A percentile compares a stretch with the other conserved stretches of the same genome.
Conservation (phyloP, 306 rosid species). For the Glycine tomentella region DNA sequence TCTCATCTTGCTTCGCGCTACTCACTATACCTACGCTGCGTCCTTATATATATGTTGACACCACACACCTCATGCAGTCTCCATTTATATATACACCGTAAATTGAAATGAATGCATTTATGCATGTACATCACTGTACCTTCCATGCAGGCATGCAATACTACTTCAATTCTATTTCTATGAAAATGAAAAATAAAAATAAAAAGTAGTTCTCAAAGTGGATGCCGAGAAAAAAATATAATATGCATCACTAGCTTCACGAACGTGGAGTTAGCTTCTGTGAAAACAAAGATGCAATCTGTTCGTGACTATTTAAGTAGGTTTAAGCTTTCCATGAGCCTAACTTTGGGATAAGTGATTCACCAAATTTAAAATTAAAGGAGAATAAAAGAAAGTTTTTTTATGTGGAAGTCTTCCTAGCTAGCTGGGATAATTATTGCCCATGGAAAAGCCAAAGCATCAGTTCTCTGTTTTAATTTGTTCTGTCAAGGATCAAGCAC, state of each 20-base stretch:
- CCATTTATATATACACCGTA: not conserved
- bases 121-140: not conserved
- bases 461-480: conserved; percentile 43
- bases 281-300: conserved; percentile 39
- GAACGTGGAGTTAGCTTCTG: no score
- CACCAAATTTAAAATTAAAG: conserved; percentile 1
- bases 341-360: conserved; percentile 38
- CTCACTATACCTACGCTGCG: not conserved
- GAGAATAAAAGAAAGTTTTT: conserved; percentile 24
- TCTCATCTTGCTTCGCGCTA: no score
- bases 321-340: no score
- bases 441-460: conserved; percentile 44
- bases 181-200: no score
- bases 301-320: not conserved
- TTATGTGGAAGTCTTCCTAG: conserved; percentile 40
- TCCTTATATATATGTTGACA: not conserved
- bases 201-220: no score
- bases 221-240: no score
- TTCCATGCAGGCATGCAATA: not conserved
- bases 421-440: conserved; percentile 40
- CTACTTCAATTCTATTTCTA: not conserved
- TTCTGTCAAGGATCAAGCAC: conserved; percentile 49
- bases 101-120: not conserved
- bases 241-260: no score
- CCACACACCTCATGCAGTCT: not conserved